Base-by-base conservation (phyloP, 306 rosid species). In the Trifolium repens region DNA sequence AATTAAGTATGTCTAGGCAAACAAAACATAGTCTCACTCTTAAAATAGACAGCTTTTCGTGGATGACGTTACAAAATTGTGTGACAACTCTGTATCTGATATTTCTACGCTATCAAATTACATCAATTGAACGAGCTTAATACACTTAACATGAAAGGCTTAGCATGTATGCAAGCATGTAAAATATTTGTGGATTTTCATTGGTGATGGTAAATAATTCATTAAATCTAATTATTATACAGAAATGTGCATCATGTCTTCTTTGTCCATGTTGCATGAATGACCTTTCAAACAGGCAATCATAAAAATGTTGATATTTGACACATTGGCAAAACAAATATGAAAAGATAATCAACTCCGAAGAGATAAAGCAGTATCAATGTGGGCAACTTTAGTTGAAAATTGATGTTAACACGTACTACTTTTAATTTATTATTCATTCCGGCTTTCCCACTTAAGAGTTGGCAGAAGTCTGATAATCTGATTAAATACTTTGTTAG, bases 101-200 rank as follows among this genome's bases (percentile, higher is more conserved):
- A n/a, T 13, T 64, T 39, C 3, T 39, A 24, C 5, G 61, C 19
- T 47, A 26, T 54, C 42, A 44, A 67, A 52, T 39, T 19, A 34
- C 27, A 71, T 16, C 8, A 35, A 39, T 26, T 42, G 60, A 27
- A 16, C n/a, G 7, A 69, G 24, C 32, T 69, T 53, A 47, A 17
- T 30, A 32, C 59, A 62, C 10, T 42, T 55, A 26, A 43, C 35
- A 40, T 24, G 73, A 66, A 76, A 24, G 67, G 57, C 34, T 67
- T 26, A 42, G 37, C 68, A 27, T 9, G 22, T 6, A 53, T 37
- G 43, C 30, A 64, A 26, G 2, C 13, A 15, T 39, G 46, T 2
- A 65, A 15, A 14, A 22, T 37, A 22, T 75, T 42, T 42, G 43
- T 27, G 8, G 65, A 75, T 50, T 75, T 57, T 32, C 55, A 16